These are phyloP conservation scores for Coniella lustricola DNA, from an alignment of 2,329 filamentous ascomycete species.

Conservation along the genomic window DNA sequence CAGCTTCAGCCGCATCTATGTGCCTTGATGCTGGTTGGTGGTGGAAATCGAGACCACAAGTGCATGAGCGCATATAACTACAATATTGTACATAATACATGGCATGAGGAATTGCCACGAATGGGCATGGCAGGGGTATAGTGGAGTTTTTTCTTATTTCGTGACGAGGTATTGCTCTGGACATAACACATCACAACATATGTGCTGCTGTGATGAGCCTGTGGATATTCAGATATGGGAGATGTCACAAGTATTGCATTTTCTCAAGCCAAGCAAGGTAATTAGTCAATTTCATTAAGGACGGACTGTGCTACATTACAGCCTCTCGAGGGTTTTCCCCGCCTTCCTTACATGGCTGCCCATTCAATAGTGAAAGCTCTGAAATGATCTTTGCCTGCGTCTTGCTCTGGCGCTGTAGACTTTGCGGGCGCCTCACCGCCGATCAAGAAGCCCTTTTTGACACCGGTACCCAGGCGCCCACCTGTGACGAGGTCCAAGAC, in stretches of 20 bases:
- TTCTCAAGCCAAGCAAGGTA: no score
- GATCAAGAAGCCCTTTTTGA: constrained; percentile 91
- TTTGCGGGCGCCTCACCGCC: constrained; percentile 54
- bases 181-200: no score
- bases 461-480: constrained; percentile 82
- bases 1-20: constrained; percentile 86
- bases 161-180: no score
- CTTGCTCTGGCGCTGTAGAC: constrained; percentile 18
- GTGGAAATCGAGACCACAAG: background rate
- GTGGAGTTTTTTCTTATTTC: constrained; percentile 5
- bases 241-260: no score
- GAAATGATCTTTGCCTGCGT: constrained; percentile 36
- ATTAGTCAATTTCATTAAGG: no score
- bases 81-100: constrained; percentile 8
- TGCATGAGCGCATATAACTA: background rate
- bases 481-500: constrained; percentile 80
- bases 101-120: background rate
- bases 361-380: constrained; percentile 84
- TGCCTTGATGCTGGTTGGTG: constrained; percentile 48
- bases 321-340: background rate
- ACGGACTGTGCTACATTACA: no score
- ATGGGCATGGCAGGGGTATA: constrained; percentile 11
- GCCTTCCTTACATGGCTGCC: constrained; percentile 74
- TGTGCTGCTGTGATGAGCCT: no score
- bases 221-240: no score